A percentile compares a stretch with the other conserved stretches of the same genome.
phyloP scores from a whole-genome alignment of 2,329 filamentous ascomycete genomes.

The Penicillium expansum region DNA sequence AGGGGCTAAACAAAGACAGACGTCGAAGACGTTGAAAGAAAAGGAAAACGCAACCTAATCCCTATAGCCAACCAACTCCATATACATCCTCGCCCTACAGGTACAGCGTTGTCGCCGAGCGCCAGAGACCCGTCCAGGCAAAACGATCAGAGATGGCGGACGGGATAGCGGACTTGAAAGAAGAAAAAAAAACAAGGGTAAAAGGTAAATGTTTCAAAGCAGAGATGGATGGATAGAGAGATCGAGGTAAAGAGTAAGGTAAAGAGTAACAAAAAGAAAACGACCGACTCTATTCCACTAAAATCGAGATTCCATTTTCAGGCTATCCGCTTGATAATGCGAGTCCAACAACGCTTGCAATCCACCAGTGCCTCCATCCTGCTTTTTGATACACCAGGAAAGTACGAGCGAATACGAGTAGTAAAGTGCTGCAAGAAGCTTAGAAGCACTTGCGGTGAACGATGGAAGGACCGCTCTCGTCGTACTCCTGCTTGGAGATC shows the following conservation, averaged over 20 bases:
- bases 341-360: constrained; percentile 39
- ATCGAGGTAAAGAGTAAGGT: constrained; percentile 17
- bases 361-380: constrained; percentile 39
- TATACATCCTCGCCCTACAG: constrained; percentile 1
- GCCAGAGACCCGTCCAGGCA: constrained; percentile 2
- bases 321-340: constrained; percentile 41
- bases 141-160: not conserved
- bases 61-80: not conserved
- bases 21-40: not conserved
- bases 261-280: constrained; percentile 21
- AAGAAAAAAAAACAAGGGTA: constrained; percentile 6
- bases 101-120: not conserved
- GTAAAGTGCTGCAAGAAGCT: constrained; percentile 47
- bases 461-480: constrained; percentile 98
- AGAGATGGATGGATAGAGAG: constrained; percentile 17
- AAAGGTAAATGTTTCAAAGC: constrained; percentile 8
- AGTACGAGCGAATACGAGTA: constrained; percentile 40
- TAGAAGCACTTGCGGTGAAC: constrained; percentile 99
- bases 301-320: constrained; percentile 42
- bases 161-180: constrained; percentile 3
- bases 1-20: not conserved
- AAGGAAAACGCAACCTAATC: not conserved
- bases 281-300: constrained; percentile 43
- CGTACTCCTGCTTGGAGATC: constrained; percentile 99
- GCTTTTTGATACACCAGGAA: constrained; percentile 44